Evolutionary conservation across 2,329 filamentous ascomycete genomes (phyloP), one percentile per base, ranked within the genome.

Genomic region (Botrytis tulipae): DNA sequence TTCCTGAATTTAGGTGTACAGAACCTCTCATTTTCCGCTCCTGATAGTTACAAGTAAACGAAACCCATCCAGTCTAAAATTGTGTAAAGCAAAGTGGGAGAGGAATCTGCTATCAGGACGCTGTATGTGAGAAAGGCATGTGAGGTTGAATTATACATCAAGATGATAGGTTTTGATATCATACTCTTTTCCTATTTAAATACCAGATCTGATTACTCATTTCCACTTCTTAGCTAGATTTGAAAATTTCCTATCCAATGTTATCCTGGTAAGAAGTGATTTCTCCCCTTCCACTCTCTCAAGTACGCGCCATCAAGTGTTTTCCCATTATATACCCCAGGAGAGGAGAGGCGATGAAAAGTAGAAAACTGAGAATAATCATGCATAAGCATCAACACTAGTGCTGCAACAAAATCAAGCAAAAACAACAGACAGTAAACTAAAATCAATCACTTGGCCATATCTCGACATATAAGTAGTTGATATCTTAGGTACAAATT

Each of bases 201-300:
- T 4, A 18, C 51, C n/a, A 57, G n/a, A 57, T 57, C 1, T 29
- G 7, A 29, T 57, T 8, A 7, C 25, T 57, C 25, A 0, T 54
- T 29, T 3, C 25, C 0, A 29, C n/a, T 54, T 1, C n/a, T 57
- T 2, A 5, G n/a, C 16, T 57, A 57, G 1, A 57, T 18, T 57
- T 0, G 3, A 29, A 29, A 3, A 32, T n/a, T 54, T 18, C 0
- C 7, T 16, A 32, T 8, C n/a, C 0, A 3, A 57, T 57, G 0
- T 18, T 0, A 57, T 29, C n/a, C 7, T 1, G 9, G 25, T 18
- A 29, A 18, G 48, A 32, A 32, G 14, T 29, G 7, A 29, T 8
- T 29, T 3, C 6, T 29, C 5, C 51, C 29, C n/a, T 29, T 18
- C 6, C n/a, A 57, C 16, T 29, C n/a, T 18, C 18, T 10, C 14